These are phyloP conservation scores for Xylaria sp. DNA, from an alignment of 495 filamentous ascomycete species.

Conservation along the genomic window DNA sequence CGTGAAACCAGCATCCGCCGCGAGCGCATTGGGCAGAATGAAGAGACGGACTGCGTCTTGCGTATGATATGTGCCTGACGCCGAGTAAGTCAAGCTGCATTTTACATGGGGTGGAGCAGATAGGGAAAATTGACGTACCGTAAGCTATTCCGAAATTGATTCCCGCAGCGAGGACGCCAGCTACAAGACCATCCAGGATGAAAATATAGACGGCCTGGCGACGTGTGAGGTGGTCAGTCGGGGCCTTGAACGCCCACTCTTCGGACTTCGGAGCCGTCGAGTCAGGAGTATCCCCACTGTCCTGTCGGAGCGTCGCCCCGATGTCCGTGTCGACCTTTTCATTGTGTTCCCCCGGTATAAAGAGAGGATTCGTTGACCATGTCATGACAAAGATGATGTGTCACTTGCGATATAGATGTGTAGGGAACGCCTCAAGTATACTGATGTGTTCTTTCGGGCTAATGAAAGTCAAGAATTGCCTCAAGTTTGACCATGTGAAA, in stretches of 20 bases:
- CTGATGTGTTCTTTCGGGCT: background rate
- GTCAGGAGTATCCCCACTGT: background rate
- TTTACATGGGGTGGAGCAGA: background rate
- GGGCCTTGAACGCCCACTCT: background rate
- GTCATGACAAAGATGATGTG: constrained; percentile 1
- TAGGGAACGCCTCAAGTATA: background rate
- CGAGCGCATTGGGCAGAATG: constrained; percentile 42
- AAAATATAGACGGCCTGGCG: constrained; percentile 2
- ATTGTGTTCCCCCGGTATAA: background rate
- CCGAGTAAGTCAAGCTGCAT: background rate
- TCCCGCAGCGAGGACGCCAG: background rate
- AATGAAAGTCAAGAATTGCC: background rate
- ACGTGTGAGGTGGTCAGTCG: constrained; percentile 10
- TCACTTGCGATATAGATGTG: background rate
- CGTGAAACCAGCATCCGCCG: constrained; percentile 43
- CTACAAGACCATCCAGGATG: background rate
- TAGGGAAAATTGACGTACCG: background rate
- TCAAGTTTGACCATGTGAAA: background rate
- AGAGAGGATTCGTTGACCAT: constrained; percentile 9
- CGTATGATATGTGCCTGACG: constrained; percentile 41
- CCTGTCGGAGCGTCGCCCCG: background rate
- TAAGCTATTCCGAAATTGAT: constrained; percentile 13
- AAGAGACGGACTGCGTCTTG: constrained; percentile 39
- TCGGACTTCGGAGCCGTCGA: background rate
- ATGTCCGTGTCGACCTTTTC: background rate